These are phyloP conservation scores for Hysterium pulicare DNA, from an alignment of 2,329 filamentous ascomycete genomes.

Conservation along the genomic window DNA sequence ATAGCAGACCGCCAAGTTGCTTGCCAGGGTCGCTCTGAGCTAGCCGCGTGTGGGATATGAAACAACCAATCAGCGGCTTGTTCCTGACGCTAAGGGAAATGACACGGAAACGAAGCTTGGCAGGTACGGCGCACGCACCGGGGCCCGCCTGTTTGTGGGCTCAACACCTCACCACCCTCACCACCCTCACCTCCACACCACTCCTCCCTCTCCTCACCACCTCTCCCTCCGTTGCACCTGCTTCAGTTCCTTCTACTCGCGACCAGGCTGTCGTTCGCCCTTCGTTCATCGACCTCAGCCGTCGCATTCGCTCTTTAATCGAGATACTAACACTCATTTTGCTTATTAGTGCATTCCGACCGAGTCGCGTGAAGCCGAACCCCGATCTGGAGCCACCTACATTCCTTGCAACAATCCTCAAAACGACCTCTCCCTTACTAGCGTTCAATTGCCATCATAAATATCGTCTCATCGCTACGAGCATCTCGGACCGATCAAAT, in stretches of 20 bases:
- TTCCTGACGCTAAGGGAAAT: too few species aligned
- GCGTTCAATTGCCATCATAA: slow-evolving; percentile 14
- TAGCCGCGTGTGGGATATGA: too few species aligned
- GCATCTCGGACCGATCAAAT: too few species aligned
- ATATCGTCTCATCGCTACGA: too few species aligned
- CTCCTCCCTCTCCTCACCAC: not conserved
- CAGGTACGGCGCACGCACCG: too few species aligned
- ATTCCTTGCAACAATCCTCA: slow-evolving; percentile 26
- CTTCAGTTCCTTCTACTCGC: slow-evolving; percentile 20
- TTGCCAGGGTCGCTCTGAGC: too few species aligned
- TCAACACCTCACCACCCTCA: too few species aligned
- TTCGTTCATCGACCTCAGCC: slow-evolving; percentile 36
- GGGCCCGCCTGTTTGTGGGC: too few species aligned
- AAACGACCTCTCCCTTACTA: slow-evolving; percentile 6
- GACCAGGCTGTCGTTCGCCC: slow-evolving; percentile 40
- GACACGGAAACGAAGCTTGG: too few species aligned
- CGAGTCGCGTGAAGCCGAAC: slow-evolving; percentile 14
- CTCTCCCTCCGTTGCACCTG: not conserved
- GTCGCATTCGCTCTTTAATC: slow-evolving; percentile 34
- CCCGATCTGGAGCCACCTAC: slow-evolving; percentile 14
- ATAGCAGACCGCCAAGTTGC: too few species aligned
- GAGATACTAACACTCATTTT: slow-evolving; percentile 23
- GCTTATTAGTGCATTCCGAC: slow-evolving; percentile 27
- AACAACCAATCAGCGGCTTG: too few species aligned
- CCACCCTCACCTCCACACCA: too few species aligned